Evolutionary conservation across 2,329 filamentous ascomycete genomes (phyloP).

Genomic region (Stagonosporopsis cucurbitacearum): DNA sequence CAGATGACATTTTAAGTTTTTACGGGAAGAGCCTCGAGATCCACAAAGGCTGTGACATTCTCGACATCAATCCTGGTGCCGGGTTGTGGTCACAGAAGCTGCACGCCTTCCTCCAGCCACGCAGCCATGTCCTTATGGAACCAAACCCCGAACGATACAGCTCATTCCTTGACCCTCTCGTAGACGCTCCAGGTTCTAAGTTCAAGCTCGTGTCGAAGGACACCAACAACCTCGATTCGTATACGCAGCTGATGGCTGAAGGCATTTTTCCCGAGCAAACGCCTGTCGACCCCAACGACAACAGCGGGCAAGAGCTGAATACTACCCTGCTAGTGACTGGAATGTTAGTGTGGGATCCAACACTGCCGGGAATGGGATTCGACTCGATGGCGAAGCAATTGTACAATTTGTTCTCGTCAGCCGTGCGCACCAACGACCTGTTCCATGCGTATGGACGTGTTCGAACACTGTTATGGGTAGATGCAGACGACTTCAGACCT

Average conservation of each 20-base stretch:
- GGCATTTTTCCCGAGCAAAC: slow-evolving; percentile 64
- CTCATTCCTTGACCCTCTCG: slow-evolving; percentile 62
- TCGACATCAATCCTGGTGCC: slow-evolving; percentile 84
- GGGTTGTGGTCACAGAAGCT: slow-evolving; percentile 81
- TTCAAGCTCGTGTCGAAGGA: slow-evolving; percentile 55
- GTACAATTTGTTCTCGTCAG: slow-evolving; percentile 66
- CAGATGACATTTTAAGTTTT: slow-evolving; percentile 73
- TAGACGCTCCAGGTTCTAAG: slow-evolving; percentile 49
- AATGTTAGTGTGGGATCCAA: slow-evolving; percentile 43
- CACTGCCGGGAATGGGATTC: slow-evolving; percentile 57
- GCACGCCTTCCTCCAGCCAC: slow-evolving; percentile 75
- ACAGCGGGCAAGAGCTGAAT: slow-evolving; percentile 63
- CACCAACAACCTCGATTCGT: slow-evolving; percentile 40
- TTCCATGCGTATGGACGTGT: slow-evolving; percentile 81
- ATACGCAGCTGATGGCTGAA: slow-evolving; percentile 60
- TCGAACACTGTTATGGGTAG: slow-evolving; percentile 77
- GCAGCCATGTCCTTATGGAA: slow-evolving; percentile 84
- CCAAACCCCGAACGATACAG: slow-evolving; percentile 66
- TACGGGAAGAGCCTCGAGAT: slow-evolving; percentile 71
- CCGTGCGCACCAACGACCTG: slow-evolving; percentile 63
- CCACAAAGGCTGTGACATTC: slow-evolving; percentile 79
- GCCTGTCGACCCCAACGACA: slow-evolving; percentile 46
- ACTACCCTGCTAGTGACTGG: slow-evolving; percentile 70
- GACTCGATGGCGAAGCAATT: slow-evolving; percentile 65
- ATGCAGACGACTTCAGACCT: slow-evolving; percentile 63